phyloP scores from a whole-genome alignment of 108 stramenopile genomes.

The Cyclotella sp. region DNA sequence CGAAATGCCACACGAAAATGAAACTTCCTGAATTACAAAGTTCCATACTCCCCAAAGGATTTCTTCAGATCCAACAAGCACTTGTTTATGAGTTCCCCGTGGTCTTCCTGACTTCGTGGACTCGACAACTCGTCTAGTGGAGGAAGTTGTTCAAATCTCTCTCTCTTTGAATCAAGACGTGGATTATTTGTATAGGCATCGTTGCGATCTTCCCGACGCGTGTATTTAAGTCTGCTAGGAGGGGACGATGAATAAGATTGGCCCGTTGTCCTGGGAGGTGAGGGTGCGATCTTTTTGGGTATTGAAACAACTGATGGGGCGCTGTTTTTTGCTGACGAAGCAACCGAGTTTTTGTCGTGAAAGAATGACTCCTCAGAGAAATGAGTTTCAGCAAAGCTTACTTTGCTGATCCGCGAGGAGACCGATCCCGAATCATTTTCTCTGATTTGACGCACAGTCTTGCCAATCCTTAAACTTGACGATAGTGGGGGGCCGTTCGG shows the following conservation, averaged over 20 bases:
- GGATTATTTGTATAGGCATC: conserved; percentile 14
- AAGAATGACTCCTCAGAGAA: conserved; percentile 19
- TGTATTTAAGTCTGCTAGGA: conserved; percentile 2
- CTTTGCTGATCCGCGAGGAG: conserved; percentile 29
- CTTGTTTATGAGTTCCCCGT: conserved; percentile 41
- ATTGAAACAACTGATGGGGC: conserved; percentile 32
- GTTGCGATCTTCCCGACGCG: conserved; percentile 36
- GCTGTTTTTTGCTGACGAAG: conserved; percentile 17
- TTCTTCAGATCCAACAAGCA: conserved; percentile 28
- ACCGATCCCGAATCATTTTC: conserved; percentile 26
- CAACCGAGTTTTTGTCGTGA: conserved; percentile 8
- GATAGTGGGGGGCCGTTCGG: background rate
- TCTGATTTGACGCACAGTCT: conserved; percentile 8
- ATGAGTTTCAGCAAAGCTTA: conserved; percentile 34
- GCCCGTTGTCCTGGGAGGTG: background rate
- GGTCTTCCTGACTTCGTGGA: conserved; percentile 24
- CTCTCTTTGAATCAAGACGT: conserved; percentile 20
- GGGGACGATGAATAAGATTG: conserved; percentile 2
- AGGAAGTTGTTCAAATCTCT: conserved; percentile 30
- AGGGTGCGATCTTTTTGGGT: conserved; percentile 4
- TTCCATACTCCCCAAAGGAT: conserved; percentile 25
- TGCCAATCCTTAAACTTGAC: conserved; percentile 11
- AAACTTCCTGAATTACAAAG: background rate
- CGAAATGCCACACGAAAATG: no score
- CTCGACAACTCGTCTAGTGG: conserved; percentile 19